Percentiles rank a stretch among this genome's conserved stretches.
These are phyloP conservation scores for Porcisia hertigi DNA, from an alignment of 208 protist species.

Conservation along the genomic window DNA sequence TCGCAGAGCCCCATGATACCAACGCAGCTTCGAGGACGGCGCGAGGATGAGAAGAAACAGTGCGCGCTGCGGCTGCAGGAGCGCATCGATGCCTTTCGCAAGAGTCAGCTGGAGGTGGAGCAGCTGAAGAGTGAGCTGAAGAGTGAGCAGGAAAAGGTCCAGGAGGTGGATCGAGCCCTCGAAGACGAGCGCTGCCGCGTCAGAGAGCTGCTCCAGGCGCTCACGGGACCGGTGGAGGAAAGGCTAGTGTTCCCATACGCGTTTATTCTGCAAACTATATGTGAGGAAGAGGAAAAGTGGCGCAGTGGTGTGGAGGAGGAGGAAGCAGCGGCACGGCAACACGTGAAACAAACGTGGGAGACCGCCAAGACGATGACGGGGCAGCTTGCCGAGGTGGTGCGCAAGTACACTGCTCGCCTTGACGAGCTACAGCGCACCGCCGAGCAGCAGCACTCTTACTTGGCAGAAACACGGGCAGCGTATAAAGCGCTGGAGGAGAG, in stretches of 20 bases:
- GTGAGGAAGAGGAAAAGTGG: neutral
- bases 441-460: neutral
- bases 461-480: neutral
- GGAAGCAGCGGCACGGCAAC: neutral
- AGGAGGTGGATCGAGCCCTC: constrained; percentile 19
- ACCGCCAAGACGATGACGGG: neutral
- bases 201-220: constrained; percentile 21
- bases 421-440: neutral
- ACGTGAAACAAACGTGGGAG: neutral
- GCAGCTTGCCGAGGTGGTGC: constrained; percentile 2
- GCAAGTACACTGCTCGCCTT: neutral
- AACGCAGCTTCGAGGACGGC: neutral
- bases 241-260: constrained; percentile 6
- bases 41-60: constrained; percentile 14
- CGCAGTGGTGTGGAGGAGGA: constrained; percentile 6
- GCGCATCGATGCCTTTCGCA: constrained; percentile 24
- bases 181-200: constrained; percentile 17
- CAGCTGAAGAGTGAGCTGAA: constrained; percentile 30
- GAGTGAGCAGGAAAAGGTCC: constrained; percentile 21
- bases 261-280: neutral
- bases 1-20: neutral
- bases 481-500: neutral
- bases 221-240: constrained; percentile 13
- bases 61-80: constrained; percentile 26
- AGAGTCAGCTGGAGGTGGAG: constrained; percentile 29